Evolutionary conservation across 495 filamentous ascomycete species (phyloP), one percentile per base, ranked within the genome.

Genomic region (Ascodesmis nigricans): DNA sequence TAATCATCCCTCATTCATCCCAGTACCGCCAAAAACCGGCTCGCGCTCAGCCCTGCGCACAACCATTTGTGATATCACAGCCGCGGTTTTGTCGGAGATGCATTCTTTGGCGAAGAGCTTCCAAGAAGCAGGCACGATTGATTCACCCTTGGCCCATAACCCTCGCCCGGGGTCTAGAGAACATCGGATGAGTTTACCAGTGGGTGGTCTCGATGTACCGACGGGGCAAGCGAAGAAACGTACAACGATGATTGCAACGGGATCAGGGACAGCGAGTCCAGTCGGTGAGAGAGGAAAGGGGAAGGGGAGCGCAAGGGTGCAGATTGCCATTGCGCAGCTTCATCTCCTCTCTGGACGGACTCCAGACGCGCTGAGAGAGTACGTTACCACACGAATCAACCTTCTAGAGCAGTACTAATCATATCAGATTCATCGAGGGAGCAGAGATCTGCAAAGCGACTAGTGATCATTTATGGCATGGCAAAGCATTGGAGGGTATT

Each of bases 381-480:
- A 37, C 41, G 48, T 41, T n/a, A n/a, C 10, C 19, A 16, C 29
- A 11, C 29, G 25, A 14, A 2, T 17, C 3, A 31, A 16, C 15
- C 14, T n/a, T 10, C 29, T 11, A 31, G 9, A 17, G 14, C 19
- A 11, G 9, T 3, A 3, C 29, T 31, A n/a, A n/a, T n/a, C n/a
- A n/a, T n/a, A n/a, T n/a, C n/a, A 52, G 48, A 21, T 64, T 93
- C 20, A 59, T 70, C 16, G 83, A 93, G 34, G 75, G 73, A 30
- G 79, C 75, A 5, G 66, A 68, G 7, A 66, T 72, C 41, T 77
- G 81, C 10, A 77, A 76, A 51, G 70, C 68, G 21, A 69, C 73
- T 43, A 83, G 77, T 51, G 87, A 95, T 54, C 78, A 91, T 59
- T 52, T 92, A 5, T 99, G 87, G 87, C 79, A 95, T 61, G 87